These are phyloP conservation scores for Hippophae tibetana DNA, from an alignment of 306 rosid genomes.

Conservation along the genomic window DNA sequence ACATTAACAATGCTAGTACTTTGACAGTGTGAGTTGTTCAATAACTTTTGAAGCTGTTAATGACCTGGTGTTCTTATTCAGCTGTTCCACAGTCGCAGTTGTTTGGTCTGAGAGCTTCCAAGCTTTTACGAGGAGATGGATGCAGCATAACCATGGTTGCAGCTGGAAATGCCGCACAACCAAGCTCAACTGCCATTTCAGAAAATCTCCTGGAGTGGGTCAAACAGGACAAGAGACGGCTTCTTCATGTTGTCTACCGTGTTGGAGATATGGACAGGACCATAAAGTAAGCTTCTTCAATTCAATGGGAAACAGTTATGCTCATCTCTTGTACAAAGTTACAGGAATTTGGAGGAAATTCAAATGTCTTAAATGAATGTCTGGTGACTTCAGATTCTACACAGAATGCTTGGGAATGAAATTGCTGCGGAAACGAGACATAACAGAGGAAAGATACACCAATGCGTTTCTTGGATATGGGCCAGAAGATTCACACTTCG, in stretches of 20 bases:
- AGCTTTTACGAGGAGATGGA: slow-evolving; percentile 42
- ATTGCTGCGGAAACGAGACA: slow-evolving; percentile 75
- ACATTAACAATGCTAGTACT: background rate
- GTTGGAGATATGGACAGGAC: slow-evolving; percentile 82
- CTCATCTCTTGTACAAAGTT: background rate
- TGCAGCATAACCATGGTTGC: slow-evolving; percentile 27
- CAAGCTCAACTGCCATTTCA: slow-evolving; percentile 42
- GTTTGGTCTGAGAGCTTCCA: slow-evolving; percentile 46
- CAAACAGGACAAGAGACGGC: slow-evolving; percentile 55
- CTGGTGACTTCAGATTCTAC: slow-evolving; percentile 62
- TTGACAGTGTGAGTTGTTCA: background rate
- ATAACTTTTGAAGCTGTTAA: slow-evolving; percentile 1
- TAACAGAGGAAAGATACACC: slow-evolving; percentile 73
- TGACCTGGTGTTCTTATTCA: slow-evolving; percentile 29
- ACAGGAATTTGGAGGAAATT: background rate
- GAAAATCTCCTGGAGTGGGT: slow-evolving; percentile 79
- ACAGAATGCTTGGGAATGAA: slow-evolving; percentile 82
- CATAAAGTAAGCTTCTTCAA: slow-evolving; percentile 52
- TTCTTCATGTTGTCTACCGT: slow-evolving; percentile 77
- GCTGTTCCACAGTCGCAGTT: slow-evolving; percentile 36
- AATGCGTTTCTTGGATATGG: slow-evolving; percentile 89
- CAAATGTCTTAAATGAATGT: slow-evolving; percentile 4
- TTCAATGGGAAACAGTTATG: background rate
- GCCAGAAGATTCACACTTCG: slow-evolving; percentile 81
- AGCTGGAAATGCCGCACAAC: slow-evolving; percentile 35